phyloP scores from a whole-genome alignment of 2,329 filamentous ascomycete genomes.

The Fusarium sp. region DNA sequence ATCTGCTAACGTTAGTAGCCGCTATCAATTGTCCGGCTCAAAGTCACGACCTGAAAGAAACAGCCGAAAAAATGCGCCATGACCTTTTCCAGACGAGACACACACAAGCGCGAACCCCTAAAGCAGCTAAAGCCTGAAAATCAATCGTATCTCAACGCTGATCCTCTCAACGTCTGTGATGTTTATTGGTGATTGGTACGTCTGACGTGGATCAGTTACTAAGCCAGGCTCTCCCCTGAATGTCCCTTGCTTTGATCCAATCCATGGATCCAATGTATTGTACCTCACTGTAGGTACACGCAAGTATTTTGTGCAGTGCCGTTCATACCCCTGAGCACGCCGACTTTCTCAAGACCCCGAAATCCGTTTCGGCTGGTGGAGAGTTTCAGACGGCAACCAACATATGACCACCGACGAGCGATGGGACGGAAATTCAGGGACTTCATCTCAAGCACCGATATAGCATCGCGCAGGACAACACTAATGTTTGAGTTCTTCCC shows the following conservation, averaged over 20 bases:
- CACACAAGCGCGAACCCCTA: constrained; percentile 29
- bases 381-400: constrained; percentile 19
- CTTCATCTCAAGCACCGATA: constrained; percentile 17
- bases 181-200: constrained; percentile 26
- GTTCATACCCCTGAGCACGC: constrained; percentile 18
- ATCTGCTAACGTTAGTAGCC: constrained; percentile 9
- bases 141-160: constrained; percentile 40
- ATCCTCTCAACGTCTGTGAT: constrained; percentile 29
- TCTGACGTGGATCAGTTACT: constrained; percentile 22
- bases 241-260: constrained; percentile 32
- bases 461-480: constrained; percentile 28
- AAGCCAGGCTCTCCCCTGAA: constrained; percentile 26
- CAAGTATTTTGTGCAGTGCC: constrained; percentile 32
- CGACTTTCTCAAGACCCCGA: constrained; percentile 28
- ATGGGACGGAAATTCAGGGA: constrained; percentile 34
- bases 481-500: constrained; percentile 33
- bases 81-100: constrained; percentile 29
- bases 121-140: constrained; percentile 37
- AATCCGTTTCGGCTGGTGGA: constrained; percentile 19
- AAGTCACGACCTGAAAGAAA: constrained; percentile 14
- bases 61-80: constrained; percentile 25
- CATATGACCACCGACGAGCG: constrained; percentile 8
- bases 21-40: constrained; percentile 17
- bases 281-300: constrained; percentile 3
- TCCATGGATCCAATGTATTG: constrained; percentile 12